Percentiles rank a stretch among this genome's conserved stretches.
Evolutionary conservation across 106 monocot genomes (phyloP).

Genomic region (Dioscorea dumetorum): DNA sequence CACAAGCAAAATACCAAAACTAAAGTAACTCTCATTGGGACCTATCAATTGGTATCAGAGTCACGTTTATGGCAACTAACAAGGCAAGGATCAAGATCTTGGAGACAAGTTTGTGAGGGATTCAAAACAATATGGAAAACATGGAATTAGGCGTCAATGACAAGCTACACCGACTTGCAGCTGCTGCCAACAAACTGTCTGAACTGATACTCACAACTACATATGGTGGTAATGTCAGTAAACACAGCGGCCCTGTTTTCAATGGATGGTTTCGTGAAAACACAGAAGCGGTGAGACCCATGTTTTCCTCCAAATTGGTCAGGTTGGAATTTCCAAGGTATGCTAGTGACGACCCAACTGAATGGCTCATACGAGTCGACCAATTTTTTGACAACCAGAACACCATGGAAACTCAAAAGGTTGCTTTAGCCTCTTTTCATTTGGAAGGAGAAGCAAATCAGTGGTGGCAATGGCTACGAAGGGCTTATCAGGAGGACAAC

Average conservation of each 20-base stretch:
- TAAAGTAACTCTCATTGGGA: too few relatives aligned
- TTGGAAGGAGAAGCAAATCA: constrained; percentile 4
- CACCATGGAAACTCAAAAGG: neutral
- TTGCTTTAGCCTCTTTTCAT: constrained; percentile 5
- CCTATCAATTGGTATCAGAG: neutral
- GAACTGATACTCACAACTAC: neutral
- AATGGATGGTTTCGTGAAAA: neutral
- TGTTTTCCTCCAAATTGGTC: neutral
- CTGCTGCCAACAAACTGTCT: neutral
- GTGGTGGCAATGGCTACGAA: constrained; percentile 1
- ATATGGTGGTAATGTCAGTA: neutral
- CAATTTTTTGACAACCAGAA: constrained; percentile 5
- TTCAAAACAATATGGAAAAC: neutral
- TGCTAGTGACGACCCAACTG: neutral
- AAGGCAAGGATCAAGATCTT: neutral
- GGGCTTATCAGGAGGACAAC: neutral
- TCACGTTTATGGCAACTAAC: neutral
- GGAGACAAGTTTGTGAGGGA: neutral
- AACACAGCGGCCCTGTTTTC: neutral
- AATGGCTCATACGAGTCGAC: neutral
- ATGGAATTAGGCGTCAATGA: neutral
- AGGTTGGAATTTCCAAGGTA: neutral
- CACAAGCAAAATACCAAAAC: too few relatives aligned
- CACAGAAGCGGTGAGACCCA: neutral
- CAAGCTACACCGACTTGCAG: neutral